phyloP scores from a whole-genome alignment of 163 green algal species.

The Coccomyxa subellipsoidea region DNA sequence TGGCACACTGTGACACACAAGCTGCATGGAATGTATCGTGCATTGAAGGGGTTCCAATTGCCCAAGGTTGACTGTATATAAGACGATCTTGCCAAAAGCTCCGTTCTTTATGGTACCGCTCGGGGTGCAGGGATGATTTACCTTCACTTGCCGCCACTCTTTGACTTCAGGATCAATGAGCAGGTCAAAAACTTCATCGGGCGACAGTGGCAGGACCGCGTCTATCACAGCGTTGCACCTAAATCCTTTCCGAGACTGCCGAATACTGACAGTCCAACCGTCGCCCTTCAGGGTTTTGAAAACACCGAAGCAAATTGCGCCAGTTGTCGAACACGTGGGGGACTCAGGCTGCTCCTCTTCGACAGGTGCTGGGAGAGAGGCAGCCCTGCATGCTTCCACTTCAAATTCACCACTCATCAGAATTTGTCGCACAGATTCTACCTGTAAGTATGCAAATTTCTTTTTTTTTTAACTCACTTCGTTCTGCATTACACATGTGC shows the following conservation, averaged over 20 bases:
- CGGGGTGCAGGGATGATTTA: background rate
- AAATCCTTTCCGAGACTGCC: background rate
- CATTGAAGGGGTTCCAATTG: background rate
- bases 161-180: conserved; percentile 23
- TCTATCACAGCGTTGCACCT: background rate
- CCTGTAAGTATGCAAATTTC: too few species aligned
- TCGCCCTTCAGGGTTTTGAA: background rate
- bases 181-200: conserved; percentile 26
- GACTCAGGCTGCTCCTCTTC: background rate
- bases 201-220: conserved; percentile 24
- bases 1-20: background rate
- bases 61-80: conserved; percentile 5
- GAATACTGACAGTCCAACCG: background rate
- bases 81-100: background rate
- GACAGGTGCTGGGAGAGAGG: background rate
- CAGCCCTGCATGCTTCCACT: background rate
- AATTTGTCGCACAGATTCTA: background rate
- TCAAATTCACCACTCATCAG: background rate
- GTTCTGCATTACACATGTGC: too few species aligned
- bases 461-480: too few species aligned
- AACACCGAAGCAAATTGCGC: background rate
- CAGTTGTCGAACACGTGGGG: background rate
- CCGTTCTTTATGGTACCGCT: background rate
- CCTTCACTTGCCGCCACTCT: conserved; percentile 25
- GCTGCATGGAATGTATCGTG: background rate